Conservation (phyloP, 352 stramenopile genomes). For the Phytophthora boehmeriae region DNA sequence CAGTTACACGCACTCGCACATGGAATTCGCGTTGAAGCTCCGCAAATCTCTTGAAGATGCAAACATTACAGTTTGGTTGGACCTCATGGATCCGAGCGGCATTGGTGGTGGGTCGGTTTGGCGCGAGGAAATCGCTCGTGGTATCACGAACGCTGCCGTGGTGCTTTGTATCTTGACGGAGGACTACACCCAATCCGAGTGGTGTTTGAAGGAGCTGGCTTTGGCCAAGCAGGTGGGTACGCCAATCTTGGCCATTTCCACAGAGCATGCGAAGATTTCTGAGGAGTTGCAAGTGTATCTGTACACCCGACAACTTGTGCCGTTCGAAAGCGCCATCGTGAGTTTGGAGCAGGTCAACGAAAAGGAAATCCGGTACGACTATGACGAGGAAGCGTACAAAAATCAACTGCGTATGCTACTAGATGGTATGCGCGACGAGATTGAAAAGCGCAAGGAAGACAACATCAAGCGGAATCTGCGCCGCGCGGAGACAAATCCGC, state of each 20-base stretch:
- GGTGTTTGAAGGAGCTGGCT: conserved; percentile 81
- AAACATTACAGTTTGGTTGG: conserved; percentile 82
- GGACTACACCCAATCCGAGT: conserved; percentile 78
- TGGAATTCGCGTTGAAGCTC: conserved; percentile 79
- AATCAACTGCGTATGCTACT: conserved; percentile 71
- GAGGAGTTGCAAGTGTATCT: conserved; percentile 88
- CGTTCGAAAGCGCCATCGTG: conserved; percentile 75
- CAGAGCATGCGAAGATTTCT: conserved; percentile 67
- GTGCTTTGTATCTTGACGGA: conserved; percentile 83
- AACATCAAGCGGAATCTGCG: conserved; percentile 63
- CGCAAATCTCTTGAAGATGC: conserved; percentile 69
- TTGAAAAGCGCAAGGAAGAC: conserved; percentile 81
- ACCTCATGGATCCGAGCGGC: conserved; percentile 85
- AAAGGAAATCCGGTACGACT: conserved; percentile 60
- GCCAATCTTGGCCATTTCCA: conserved; percentile 80
- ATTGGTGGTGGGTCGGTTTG: conserved; percentile 79
- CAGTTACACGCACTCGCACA: conserved; percentile 86
- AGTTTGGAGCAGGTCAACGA: conserved; percentile 47
- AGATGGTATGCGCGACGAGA: conserved; percentile 81
- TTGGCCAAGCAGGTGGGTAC: conserved; percentile 84
- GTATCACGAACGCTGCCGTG: conserved; percentile 71
- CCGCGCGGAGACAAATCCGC: conserved; percentile 40
- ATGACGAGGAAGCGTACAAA: conserved; percentile 75
- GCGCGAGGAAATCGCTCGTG: conserved; percentile 81
- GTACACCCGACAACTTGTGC: conserved; percentile 83